Conservation (phyloP, 768 basidiomycete species). For the Phlegmacium glaucopus region DNA sequence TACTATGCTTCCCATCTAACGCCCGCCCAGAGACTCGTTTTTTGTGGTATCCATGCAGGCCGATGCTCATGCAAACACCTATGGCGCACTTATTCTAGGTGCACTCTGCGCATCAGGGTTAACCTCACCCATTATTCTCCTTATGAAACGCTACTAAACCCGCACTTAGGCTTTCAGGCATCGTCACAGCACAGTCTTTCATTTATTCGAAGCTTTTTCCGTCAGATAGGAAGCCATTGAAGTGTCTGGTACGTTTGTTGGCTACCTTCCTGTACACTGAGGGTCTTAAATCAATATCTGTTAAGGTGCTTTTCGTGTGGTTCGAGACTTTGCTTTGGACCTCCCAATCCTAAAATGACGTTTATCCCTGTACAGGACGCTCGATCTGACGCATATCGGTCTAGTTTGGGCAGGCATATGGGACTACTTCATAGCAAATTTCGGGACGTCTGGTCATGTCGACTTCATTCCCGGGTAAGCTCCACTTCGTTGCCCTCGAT, state of each 20-base stretch:
- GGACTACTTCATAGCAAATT: conserved; percentile 32
- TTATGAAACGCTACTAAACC: no score
- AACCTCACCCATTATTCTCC: conserved; percentile 8
- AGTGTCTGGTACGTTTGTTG: conserved; percentile 21
- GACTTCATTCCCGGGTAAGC: conserved; percentile 33
- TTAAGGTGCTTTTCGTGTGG: conserved; percentile 12
- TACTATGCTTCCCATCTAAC: not conserved
- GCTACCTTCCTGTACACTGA: not conserved
- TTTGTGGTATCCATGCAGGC: conserved; percentile 15
- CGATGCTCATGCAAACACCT: conserved; percentile 29
- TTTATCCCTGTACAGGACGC: conserved; percentile 22
- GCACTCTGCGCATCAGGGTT: conserved; percentile 34
- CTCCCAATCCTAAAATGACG: not conserved
- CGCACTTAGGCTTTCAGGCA: conserved; percentile 24
- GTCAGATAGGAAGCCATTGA: conserved; percentile 21
- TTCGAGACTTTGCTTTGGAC: not conserved
- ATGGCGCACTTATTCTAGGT: conserved; percentile 37
- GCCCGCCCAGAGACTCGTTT: no score
- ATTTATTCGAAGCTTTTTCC: conserved; percentile 33
- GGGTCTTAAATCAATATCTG: conserved; percentile 6
- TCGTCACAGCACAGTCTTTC: conserved; percentile 27
- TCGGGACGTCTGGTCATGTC: conserved; percentile 22
- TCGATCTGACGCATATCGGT: conserved; percentile 34
- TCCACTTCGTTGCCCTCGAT: not conserved
- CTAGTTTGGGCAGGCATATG: conserved; percentile 36